These are phyloP conservation scores for Akanthomyces lecanii DNA, from an alignment of 2,329 filamentous ascomycete species.

Conservation along the genomic window DNA sequence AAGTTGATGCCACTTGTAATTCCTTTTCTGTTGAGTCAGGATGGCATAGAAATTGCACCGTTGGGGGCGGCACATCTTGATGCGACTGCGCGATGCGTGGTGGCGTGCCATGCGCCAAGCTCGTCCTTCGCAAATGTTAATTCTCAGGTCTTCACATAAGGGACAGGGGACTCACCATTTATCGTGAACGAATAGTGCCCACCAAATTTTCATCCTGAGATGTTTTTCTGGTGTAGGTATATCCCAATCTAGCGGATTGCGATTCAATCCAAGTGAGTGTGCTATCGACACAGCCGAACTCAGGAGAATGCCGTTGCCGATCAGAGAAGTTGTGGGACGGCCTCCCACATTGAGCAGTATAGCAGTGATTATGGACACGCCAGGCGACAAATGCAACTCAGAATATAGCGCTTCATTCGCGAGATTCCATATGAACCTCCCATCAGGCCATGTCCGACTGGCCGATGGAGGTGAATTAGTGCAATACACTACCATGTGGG, in stretches of 20 bases:
- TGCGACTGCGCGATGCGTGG: slow-evolving; percentile 42
- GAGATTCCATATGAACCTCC: slow-evolving; percentile 59
- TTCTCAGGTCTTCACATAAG: not conserved
- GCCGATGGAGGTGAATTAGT: slow-evolving; percentile 35
- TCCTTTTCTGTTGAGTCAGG: slow-evolving; percentile 19
- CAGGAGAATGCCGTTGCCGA: slow-evolving; percentile 50
- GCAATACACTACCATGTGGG: slow-evolving; percentile 56
- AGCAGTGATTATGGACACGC: slow-evolving; percentile 54
- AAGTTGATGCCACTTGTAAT: slow-evolving; percentile 33
- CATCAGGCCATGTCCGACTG: slow-evolving; percentile 44
- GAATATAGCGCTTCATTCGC: slow-evolving; percentile 56
- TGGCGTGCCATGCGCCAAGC: slow-evolving; percentile 50
- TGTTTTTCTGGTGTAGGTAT: slow-evolving; percentile 48
- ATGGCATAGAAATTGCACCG: slow-evolving; percentile 31
- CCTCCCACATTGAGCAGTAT: slow-evolving; percentile 57
- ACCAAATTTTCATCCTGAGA: slow-evolving; percentile 52
- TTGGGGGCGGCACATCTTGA: slow-evolving; percentile 45
- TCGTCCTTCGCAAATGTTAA: slow-evolving; percentile 36
- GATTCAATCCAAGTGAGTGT: slow-evolving; percentile 51
- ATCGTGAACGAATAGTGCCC: slow-evolving; percentile 51
- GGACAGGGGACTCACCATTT: slow-evolving; percentile 39
- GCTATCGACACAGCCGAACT: slow-evolving; percentile 49
- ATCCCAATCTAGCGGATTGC: slow-evolving; percentile 48
- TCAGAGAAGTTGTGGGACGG: slow-evolving; percentile 55
- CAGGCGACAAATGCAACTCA: slow-evolving; percentile 55